These are phyloP conservation scores for Pharus latifolius DNA, from an alignment of 176 grass and related monocot genomes.

Conservation along the genomic window DNA sequence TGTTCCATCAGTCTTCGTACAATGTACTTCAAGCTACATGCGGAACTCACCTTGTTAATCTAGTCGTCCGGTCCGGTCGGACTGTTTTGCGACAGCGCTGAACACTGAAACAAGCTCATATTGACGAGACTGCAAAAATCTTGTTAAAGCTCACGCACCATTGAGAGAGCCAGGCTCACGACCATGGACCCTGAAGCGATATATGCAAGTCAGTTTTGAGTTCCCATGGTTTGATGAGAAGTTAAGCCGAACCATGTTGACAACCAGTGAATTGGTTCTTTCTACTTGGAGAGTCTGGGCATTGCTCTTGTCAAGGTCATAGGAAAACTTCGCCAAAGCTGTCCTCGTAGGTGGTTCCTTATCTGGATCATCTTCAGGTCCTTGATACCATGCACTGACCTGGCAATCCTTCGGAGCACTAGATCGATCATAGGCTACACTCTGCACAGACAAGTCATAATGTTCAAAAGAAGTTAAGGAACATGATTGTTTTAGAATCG, in stretches of 20 bases:
- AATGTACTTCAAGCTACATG: too few species aligned
- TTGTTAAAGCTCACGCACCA: neutral
- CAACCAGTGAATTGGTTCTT: neutral
- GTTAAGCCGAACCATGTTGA: constrained; percentile 57
- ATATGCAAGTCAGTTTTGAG: constrained; percentile 62
- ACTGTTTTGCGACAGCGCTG: neutral
- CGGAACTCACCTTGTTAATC: too few species aligned
- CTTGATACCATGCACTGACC: constrained; percentile 55
- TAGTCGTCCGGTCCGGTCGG: neutral
- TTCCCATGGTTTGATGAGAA: constrained; percentile 76
- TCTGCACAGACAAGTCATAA: constrained; percentile 40
- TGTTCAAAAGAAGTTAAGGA: neutral
- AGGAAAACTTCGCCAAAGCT: constrained; percentile 48
- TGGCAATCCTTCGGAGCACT: constrained; percentile 78
- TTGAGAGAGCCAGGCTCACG: constrained; percentile 27
- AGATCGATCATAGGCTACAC: constrained; percentile 68
- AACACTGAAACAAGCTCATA: neutral
- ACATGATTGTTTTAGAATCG: neutral
- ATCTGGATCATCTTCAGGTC: constrained; percentile 17
- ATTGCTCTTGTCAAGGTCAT: constrained; percentile 63
- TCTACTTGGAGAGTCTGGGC: constrained; percentile 67
- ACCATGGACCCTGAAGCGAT: constrained; percentile 90
- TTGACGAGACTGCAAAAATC: neutral
- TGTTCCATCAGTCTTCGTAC: too few species aligned
- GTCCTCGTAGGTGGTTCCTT: neutral